Conservation (phyloP, 352 stramenopile species). For the Phytophthora sp. region DNA sequence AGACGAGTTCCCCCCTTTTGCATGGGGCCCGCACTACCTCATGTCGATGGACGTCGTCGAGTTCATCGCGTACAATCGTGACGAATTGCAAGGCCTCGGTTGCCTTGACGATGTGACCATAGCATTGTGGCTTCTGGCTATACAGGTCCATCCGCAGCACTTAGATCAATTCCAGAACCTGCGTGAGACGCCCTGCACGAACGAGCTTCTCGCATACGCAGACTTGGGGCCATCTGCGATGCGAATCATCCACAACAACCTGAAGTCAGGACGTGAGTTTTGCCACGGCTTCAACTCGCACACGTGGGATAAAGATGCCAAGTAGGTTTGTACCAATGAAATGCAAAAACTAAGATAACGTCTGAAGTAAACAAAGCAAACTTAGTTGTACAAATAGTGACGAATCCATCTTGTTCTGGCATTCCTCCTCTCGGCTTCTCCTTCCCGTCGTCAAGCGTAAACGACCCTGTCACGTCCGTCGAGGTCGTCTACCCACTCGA, state of each 20-base stretch:
- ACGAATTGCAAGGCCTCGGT: constrained; percentile 45
- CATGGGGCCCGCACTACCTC: constrained; percentile 60
- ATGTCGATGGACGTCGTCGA: constrained; percentile 60
- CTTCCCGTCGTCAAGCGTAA: not conserved
- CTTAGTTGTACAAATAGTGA: too few relatives aligned
- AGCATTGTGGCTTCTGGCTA: constrained; percentile 61
- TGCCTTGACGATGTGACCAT: constrained; percentile 70
- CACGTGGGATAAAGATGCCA: constrained; percentile 41
- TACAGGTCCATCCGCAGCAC: constrained; percentile 62
- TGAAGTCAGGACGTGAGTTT: constrained; percentile 26
- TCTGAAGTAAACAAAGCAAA: too few relatives aligned
- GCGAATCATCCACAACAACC: constrained; percentile 57
- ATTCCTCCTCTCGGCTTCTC: not conserved
- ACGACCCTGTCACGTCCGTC: not conserved
- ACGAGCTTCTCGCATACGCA: constrained; percentile 50
- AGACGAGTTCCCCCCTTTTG: constrained; percentile 54
- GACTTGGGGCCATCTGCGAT: constrained; percentile 52
- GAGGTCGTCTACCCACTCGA: not conserved
- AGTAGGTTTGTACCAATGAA: not conserved
- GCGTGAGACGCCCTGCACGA: constrained; percentile 42
- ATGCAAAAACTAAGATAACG: too few relatives aligned
- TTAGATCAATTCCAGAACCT: constrained; percentile 51
- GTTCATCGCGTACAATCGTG: constrained; percentile 52
- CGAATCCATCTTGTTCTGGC: too few relatives aligned
- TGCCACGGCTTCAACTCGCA: constrained; percentile 49